Evolutionary conservation across 345 rosid genomes (phyloP).

Genomic region (Eucalyptus victrix): DNA sequence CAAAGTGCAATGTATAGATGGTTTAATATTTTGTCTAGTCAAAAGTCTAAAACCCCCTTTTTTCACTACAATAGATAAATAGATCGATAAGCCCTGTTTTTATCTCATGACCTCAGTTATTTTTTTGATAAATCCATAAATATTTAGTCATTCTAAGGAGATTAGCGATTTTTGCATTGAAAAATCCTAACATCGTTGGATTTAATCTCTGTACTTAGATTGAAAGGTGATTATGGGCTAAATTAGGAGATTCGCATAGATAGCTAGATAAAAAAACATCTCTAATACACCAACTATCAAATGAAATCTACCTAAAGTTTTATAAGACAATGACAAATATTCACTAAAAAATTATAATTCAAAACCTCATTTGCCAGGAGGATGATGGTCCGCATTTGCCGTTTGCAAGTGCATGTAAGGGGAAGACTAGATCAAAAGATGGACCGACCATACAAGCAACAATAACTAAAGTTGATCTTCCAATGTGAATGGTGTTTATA

Average conservation of each 20-base stretch:
- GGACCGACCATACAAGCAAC: background rate
- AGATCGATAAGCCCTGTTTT: background rate
- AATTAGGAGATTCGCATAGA: background rate
- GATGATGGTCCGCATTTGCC: background rate
- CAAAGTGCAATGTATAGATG: background rate
- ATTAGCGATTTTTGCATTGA: background rate
- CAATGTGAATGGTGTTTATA: background rate
- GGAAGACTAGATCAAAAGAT: background rate
- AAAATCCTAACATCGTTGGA: background rate
- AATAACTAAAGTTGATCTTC: background rate
- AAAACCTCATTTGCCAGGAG: background rate
- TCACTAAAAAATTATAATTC: background rate
- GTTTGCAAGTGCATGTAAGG: background rate
- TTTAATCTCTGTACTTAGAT: background rate
- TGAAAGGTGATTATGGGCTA: background rate
- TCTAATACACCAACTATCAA: background rate
- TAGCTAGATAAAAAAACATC: background rate
- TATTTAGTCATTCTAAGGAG: background rate
- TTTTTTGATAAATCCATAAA: background rate
- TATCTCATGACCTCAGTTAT: background rate
- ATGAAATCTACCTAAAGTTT: background rate
- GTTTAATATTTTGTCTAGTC: background rate
- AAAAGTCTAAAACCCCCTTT: background rate
- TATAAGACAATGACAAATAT: background rate
- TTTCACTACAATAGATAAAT: background rate